Evolutionary conservation across 140 eudicot species (phyloP).

Genomic region (Erigeron philadelphicus): DNA sequence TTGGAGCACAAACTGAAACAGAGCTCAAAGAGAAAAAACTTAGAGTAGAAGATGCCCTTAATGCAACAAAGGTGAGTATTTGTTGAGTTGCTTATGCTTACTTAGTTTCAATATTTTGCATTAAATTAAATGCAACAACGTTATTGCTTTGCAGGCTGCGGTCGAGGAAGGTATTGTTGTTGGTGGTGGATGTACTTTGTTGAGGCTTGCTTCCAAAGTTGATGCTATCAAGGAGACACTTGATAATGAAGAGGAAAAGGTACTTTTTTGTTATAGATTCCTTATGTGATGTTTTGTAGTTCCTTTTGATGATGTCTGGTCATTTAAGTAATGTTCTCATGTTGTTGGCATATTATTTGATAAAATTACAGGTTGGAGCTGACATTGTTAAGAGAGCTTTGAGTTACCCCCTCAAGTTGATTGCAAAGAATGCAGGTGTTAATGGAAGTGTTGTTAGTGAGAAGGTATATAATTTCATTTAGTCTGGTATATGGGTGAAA

Average conservation of each 20-base stretch:
- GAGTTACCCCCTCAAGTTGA: conserved; percentile 81
- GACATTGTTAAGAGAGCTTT: conserved; percentile 88
- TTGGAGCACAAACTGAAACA: conserved; percentile 97
- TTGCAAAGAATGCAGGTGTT: conserved; percentile 95
- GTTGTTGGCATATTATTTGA: neutral
- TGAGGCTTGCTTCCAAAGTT: conserved; percentile 83
- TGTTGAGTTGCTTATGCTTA: neutral
- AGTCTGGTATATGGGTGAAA: neutral
- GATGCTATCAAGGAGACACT: conserved; percentile 83
- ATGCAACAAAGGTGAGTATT: conserved; percentile 72
- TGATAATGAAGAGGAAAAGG: conserved; percentile 83
- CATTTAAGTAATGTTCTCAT: neutral
- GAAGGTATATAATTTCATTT: conserved; percentile 41
- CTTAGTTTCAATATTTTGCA: neutral
- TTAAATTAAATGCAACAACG: neutral
- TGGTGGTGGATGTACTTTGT: conserved; percentile 92
- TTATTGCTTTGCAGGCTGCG: conserved; percentile 58
- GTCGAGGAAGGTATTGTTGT: conserved; percentile 98
- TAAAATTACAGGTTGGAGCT: conserved; percentile 77
- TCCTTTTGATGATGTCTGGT: neutral
- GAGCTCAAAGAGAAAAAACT: conserved; percentile 89
- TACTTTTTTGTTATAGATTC: conserved; percentile 1
- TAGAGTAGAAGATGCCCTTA: conserved; percentile 96
- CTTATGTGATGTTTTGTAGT: too few relatives aligned
- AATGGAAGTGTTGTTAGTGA: conserved; percentile 96